A percentile compares a stretch with the other conserved stretches of the same genome.
Conservation (phyloP, 371 early-diverging fungal species). For the Mucor sp. region DNA sequence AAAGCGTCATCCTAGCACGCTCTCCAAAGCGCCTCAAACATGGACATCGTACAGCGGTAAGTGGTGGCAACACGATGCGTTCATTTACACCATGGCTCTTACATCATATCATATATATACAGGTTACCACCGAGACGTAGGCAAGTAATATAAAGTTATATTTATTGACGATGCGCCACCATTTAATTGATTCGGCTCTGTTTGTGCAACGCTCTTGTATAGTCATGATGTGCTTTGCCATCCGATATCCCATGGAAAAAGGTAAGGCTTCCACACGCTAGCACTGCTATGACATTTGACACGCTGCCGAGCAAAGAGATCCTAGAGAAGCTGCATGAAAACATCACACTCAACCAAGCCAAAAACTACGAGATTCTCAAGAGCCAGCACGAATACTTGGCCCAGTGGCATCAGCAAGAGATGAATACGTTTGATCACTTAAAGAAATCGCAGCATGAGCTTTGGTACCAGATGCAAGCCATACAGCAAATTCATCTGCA, state of each 20-base stretch:
- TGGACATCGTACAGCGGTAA: conserved; percentile 34
- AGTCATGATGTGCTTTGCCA: conserved; percentile 30
- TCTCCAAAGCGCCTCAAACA: conserved; percentile 21
- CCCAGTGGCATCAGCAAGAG: conserved; percentile 26
- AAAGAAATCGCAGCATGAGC: conserved; percentile 4
- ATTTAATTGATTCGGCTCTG: not conserved
- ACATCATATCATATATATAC: not conserved
- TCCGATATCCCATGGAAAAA: conserved; percentile 27
- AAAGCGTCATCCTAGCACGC: conserved; percentile 5
- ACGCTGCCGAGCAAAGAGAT: conserved; percentile 11
- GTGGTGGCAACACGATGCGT: not conserved
- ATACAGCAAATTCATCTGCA: not conserved
- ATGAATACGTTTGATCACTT: conserved; percentile 7
- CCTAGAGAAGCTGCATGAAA: conserved; percentile 12
- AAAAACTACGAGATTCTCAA: conserved; percentile 21
- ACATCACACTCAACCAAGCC: conserved; percentile 22
- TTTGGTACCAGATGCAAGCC: conserved; percentile 8
- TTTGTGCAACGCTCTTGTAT: not conserved
- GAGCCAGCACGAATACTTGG: conserved; percentile 16
- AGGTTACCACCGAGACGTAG: conserved; percentile 31
- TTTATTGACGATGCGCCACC: not conserved
- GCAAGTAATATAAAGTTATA: conserved; percentile 7
- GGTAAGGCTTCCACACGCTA: no score
- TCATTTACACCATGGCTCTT: not conserved
- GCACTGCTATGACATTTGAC: not conserved